Conservation (phyloP, 257 asterid genomes). For the Oldenlandia corymbosa region DNA sequence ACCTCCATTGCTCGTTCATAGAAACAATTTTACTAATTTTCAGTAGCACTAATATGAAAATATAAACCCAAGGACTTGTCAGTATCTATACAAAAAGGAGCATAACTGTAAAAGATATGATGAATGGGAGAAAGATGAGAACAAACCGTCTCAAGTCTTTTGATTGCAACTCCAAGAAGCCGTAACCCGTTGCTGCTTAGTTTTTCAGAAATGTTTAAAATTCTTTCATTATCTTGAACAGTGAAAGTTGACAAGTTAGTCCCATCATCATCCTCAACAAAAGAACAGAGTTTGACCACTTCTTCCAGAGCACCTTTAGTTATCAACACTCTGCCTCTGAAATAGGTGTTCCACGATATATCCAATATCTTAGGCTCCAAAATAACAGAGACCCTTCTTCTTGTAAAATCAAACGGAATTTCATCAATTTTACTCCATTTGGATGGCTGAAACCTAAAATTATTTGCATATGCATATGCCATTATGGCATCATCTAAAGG, state of each 20-base stretch:
- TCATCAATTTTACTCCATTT: slow-evolving; percentile 21
- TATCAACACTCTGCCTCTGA: slow-evolving; percentile 8
- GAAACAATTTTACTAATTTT: neutral
- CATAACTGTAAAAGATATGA: neutral
- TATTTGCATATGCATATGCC: slow-evolving; percentile 18
- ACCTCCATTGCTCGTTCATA: neutral
- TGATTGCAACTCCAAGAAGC: slow-evolving; percentile 22
- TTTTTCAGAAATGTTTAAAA: slow-evolving; percentile 15
- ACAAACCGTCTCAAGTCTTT: slow-evolving; percentile 14
- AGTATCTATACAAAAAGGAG: neutral
- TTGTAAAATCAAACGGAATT: slow-evolving; percentile 23
- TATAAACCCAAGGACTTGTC: neutral
- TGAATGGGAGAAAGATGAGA: neutral
- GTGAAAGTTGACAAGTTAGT: slow-evolving; percentile 1
- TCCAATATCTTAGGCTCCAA: slow-evolving; percentile 8
- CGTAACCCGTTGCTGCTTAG: slow-evolving; percentile 18
- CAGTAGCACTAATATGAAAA: neutral
- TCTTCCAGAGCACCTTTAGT: slow-evolving; percentile 25
- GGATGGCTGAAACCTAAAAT: slow-evolving; percentile 23
- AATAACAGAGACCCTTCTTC: slow-evolving; percentile 18
- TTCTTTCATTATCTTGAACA: neutral
- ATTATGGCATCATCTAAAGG: slow-evolving; percentile 23
- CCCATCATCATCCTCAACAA: slow-evolving; percentile 8
- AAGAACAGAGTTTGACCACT: slow-evolving; percentile 18
- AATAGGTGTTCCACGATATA: neutral